phyloP scores from a whole-genome alignment of 352 stramenopile genomes.

The Pythium apleroticum region DNA sequence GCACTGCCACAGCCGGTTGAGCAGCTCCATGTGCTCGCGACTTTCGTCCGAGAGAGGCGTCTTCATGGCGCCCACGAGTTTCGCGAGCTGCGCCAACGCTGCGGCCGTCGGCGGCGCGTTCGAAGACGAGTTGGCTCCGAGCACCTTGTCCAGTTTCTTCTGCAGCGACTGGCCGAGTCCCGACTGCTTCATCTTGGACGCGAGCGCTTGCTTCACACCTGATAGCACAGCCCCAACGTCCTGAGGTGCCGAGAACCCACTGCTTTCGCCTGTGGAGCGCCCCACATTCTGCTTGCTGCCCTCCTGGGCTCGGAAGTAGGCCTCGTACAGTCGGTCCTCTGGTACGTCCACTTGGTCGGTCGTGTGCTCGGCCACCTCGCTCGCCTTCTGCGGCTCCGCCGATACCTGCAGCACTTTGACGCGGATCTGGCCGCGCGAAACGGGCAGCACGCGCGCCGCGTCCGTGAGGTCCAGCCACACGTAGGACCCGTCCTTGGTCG shows the following conservation, averaged over 20 bases:
- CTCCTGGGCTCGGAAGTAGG: constrained; percentile 59
- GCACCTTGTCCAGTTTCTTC: constrained; percentile 80
- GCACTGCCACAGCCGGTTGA: constrained; percentile 66
- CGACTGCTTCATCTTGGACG: constrained; percentile 83
- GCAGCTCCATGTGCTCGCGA: constrained; percentile 67
- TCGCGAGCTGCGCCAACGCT: constrained; percentile 64
- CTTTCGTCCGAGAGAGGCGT: constrained; percentile 52
- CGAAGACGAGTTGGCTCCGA: constrained; percentile 28
- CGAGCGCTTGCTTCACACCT: constrained; percentile 74
- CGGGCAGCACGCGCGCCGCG: constrained; percentile 39
- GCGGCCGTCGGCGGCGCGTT: constrained; percentile 52
- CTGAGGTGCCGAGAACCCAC: constrained; percentile 28
- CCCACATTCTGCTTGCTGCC: constrained; percentile 15
- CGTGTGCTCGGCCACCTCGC: constrained; percentile 10
- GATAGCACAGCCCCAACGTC: constrained; percentile 65
- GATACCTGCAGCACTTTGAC: constrained; percentile 81
- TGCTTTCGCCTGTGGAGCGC: constrained; percentile 2
- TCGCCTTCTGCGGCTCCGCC: constrained; percentile 17
- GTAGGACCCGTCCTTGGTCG: constrained; percentile 39
- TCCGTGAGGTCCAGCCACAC: constrained; percentile 80
- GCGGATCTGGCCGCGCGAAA: constrained; percentile 44
- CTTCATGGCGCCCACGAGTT: constrained; percentile 67
- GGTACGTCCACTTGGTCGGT: constrained; percentile 51
- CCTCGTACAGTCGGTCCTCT: constrained; percentile 64
- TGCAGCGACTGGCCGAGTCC: constrained; percentile 64